Percentiles rank a stretch among this genome's conserved stretches.
These are phyloP conservation scores for Cutaneotrichosporon dermatis DNA, from an alignment of 1,284 basidiomycete species.

Conservation along the genomic window DNA sequence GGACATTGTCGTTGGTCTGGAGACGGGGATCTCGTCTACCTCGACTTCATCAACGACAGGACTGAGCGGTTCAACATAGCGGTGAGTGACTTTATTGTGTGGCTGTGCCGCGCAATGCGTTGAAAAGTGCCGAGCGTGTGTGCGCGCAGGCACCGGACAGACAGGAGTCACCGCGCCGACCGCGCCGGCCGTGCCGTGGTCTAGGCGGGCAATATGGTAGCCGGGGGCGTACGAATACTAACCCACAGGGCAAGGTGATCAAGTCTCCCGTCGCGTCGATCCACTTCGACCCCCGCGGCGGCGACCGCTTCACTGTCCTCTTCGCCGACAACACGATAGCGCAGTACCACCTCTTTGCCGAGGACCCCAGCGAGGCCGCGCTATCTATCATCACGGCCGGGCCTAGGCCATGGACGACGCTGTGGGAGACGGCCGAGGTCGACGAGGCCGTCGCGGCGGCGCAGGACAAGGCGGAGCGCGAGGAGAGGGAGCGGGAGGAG, in stretches of 20 bases:
- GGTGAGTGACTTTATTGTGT: slow-evolving; percentile 49
- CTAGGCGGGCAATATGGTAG: too few relatives aligned
- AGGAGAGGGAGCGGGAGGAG: background rate
- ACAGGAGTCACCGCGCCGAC: too few relatives aligned
- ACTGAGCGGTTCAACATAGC: slow-evolving; percentile 90
- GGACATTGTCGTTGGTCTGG: slow-evolving; percentile 89
- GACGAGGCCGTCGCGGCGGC: slow-evolving; percentile 4
- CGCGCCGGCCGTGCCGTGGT: too few relatives aligned
- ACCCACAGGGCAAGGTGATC: slow-evolving; percentile 65
- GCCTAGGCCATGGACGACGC: slow-evolving; percentile 35
- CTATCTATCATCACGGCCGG: slow-evolving; percentile 21
- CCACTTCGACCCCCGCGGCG: slow-evolving; percentile 80
- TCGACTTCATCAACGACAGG: slow-evolving; percentile 63
- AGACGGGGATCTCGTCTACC: slow-evolving; percentile 85
- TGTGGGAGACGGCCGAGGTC: slow-evolving; percentile 22
- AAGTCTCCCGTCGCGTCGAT: slow-evolving; percentile 75
- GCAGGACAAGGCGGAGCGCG: background rate
- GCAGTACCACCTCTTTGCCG: slow-evolving; percentile 42
- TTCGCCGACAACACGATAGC: slow-evolving; percentile 62
- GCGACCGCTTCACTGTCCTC: slow-evolving; percentile 81
- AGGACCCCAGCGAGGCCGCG: slow-evolving; percentile 33
- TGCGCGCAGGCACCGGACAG: too few relatives aligned
- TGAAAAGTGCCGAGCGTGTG: too few relatives aligned
- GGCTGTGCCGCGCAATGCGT: too few relatives aligned
- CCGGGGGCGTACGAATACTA: too few relatives aligned